Conservation (phyloP, 108 stramenopile species). For the Cyclotella distinguenda region DNA sequence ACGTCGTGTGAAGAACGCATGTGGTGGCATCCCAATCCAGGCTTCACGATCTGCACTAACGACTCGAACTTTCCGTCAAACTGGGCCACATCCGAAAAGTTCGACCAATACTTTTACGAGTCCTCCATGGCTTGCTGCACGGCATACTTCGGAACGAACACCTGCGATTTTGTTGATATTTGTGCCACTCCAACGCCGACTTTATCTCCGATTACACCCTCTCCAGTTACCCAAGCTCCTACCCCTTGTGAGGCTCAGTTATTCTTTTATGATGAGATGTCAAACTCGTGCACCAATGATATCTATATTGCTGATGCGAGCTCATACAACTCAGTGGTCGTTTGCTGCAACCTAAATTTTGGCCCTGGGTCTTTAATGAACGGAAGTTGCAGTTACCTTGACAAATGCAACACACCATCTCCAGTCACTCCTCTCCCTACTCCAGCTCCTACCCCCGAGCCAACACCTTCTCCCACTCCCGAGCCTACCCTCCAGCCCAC, state of each 20-base stretch:
- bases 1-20: slow-evolving; percentile 6
- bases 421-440: background rate
- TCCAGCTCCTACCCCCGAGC: background rate
- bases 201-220: background rate
- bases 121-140: background rate
- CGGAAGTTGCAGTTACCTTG: background rate
- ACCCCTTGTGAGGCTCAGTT: slow-evolving; percentile 6
- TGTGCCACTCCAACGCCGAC: background rate
- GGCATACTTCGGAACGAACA: slow-evolving; percentile 2
- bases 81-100: too few relatives aligned
- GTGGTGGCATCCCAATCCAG: slow-evolving; percentile 12
- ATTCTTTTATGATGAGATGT: background rate
- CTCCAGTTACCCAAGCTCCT: background rate
- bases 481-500: background rate
- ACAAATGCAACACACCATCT: slow-evolving; percentile 1
- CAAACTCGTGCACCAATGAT: background rate
- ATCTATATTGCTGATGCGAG: background rate
- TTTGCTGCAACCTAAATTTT: slow-evolving; percentile 3
- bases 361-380: background rate
- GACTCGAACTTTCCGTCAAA: background rate
- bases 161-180: slow-evolving; percentile 5
- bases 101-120: background rate
- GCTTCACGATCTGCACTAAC: slow-evolving; percentile 7
- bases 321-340: too few relatives aligned
- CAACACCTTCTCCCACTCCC: background rate